phyloP scores from a whole-genome alignment of 1,139 yeast genomes.

The Pichia sp. region DNA sequence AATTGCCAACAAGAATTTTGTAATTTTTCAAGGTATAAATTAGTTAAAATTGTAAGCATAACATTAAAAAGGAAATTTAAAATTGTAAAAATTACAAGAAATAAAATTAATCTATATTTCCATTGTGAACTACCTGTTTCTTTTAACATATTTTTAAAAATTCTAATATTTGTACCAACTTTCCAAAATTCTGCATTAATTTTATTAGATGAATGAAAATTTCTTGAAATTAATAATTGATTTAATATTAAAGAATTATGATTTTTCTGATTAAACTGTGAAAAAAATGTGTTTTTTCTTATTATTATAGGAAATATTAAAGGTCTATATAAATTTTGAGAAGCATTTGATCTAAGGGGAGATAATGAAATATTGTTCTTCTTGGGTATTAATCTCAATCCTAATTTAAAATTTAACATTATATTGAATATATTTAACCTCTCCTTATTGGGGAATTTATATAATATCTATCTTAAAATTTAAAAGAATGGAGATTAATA shows the following conservation, averaged over 20 bases:
- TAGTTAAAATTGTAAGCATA: slow-evolving; percentile 28
- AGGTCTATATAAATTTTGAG: no score
- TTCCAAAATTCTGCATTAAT: slow-evolving; percentile 28
- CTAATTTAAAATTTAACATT: no score
- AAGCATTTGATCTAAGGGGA: no score
- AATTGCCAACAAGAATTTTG: slow-evolving; percentile 27
- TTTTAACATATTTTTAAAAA: slow-evolving; percentile 23
- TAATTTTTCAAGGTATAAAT: slow-evolving; percentile 23
- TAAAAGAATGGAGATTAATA: no score
- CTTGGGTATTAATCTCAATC: no score
- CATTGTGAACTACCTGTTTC: slow-evolving; percentile 26
- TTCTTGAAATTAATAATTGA: background rate
- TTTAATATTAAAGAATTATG: background rate
- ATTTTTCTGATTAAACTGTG: no score
- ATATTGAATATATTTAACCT: no score
- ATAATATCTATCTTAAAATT: no score
- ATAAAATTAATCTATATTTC: slow-evolving; percentile 25
- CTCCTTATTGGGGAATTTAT: no score
- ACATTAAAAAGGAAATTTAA: slow-evolving; percentile 29
- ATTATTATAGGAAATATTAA: no score
- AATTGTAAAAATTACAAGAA: slow-evolving; percentile 26
- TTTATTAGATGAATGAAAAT: slow-evolving; percentile 1
- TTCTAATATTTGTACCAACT: slow-evolving; percentile 27
- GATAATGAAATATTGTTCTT: no score
- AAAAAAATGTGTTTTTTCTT: no score